phyloP scores from a whole-genome alignment of 2,329 filamentous ascomycete species.

The Didymellaceae sp. region DNA sequence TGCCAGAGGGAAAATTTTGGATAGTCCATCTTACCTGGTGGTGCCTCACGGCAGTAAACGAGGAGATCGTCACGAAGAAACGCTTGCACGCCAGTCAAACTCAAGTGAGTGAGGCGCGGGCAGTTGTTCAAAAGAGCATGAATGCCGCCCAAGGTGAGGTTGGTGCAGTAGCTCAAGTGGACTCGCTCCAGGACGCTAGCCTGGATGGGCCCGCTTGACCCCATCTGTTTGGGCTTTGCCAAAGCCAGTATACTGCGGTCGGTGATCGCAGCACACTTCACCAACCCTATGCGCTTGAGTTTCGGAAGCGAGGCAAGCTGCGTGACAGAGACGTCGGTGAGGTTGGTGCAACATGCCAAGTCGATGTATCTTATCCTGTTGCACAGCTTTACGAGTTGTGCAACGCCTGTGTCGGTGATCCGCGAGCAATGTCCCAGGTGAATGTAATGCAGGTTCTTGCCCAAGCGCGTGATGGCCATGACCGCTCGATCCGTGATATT shows the following conservation, averaged over 20 bases:
- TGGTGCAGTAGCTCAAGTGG: constrained; percentile 92
- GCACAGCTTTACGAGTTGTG: constrained; percentile 81
- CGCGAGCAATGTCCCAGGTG: constrained; percentile 92
- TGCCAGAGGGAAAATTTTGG: too few species aligned
- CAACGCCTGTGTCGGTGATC: constrained; percentile 89
- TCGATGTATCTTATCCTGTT: constrained; percentile 98
- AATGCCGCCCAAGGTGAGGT: constrained; percentile 82
- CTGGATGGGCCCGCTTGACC: constrained; percentile 62
- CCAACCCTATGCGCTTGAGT: constrained; percentile 89
- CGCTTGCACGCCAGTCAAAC: constrained; percentile 89
- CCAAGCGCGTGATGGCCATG: constrained; percentile 82
- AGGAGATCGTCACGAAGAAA: constrained; percentile 88
- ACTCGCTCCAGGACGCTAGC: constrained; percentile 84
- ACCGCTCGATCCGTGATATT: constrained; percentile 91
- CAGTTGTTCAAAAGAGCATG: constrained; percentile 88
- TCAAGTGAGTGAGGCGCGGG: constrained; percentile 89
- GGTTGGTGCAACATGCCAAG: constrained; percentile 86
- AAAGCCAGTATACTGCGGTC: constrained; percentile 87
- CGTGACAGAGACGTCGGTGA: constrained; percentile 87
- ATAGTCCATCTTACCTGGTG: constrained; percentile 71
- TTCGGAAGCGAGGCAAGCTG: constrained; percentile 88
- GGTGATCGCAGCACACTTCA: constrained; percentile 91
- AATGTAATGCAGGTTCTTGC: constrained; percentile 96
- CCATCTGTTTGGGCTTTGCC: constrained; percentile 67
- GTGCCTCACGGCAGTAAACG: constrained; percentile 84